Conservation (phyloP, 345 rosid genomes). For the Pseudoturritis turrita region DNA sequence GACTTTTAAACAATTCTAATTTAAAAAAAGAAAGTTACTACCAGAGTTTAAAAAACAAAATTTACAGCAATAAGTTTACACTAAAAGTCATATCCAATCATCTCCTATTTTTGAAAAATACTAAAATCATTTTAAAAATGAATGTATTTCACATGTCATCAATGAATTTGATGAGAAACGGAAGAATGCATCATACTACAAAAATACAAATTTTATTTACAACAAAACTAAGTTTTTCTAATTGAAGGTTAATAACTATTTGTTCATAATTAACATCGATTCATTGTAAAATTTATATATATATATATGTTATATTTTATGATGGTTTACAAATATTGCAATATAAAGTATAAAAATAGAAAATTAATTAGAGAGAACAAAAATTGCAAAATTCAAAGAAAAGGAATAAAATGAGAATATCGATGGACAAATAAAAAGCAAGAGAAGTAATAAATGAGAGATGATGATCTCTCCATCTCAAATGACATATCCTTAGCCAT, state of each 20-base stretch:
- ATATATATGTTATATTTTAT: too few species aligned
- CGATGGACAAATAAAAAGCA: not conserved
- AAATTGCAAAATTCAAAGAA: not conserved
- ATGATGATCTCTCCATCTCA: slow-evolving; percentile 25
- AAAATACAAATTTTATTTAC: not conserved
- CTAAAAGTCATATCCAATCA: too few species aligned
- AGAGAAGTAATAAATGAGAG: slow-evolving; percentile 19
- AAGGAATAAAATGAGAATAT: not conserved
- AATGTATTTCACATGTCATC: not conserved
- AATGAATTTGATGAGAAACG: not conserved
- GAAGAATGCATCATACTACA: not conserved
- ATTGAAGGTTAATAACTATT: too few species aligned
- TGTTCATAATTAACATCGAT: not conserved
- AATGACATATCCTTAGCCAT: slow-evolving; percentile 33
- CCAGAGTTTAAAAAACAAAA: too few species aligned
- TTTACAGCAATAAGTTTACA: too few species aligned
- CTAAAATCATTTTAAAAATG: too few species aligned
- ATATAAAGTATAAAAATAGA: too few species aligned
- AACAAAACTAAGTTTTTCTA: not conserved
- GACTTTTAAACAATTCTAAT: too few species aligned
- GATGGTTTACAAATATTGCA: not conserved
- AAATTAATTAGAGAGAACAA: not conserved
- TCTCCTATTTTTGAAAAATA: too few species aligned
- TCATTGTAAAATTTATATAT: too few species aligned
- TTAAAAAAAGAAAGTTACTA: too few species aligned